phyloP scores from a whole-genome alignment of 345 rosid species.

The Sapria himalayana region DNA sequence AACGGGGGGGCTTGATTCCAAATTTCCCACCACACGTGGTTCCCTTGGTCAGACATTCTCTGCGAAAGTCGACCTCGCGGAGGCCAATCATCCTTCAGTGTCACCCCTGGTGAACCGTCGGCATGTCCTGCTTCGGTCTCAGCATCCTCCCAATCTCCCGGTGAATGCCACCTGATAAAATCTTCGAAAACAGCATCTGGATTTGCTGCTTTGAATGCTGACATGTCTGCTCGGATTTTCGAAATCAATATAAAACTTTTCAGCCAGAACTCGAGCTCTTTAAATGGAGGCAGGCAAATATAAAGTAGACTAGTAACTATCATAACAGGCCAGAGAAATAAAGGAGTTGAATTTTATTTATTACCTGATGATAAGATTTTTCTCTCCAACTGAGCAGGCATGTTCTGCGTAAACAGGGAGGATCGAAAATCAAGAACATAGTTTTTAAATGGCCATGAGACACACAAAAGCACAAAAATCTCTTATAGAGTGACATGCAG shows the following conservation, averaged over 20 bases:
- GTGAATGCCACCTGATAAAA: conserved; percentile 98
- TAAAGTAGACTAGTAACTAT: not conserved
- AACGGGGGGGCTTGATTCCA: conserved; percentile 74
- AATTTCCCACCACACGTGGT: conserved; percentile 68
- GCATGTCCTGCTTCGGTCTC: conserved; percentile 22
- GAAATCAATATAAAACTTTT: too few relatives aligned
- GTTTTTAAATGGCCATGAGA: too few relatives aligned
- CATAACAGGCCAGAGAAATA: not conserved
- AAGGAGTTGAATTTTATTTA: conserved; percentile 5
- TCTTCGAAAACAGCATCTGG: conserved; percentile 86
- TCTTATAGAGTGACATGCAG: too few relatives aligned
- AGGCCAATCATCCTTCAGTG: conserved; percentile 48
- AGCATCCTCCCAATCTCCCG: conserved; percentile 71
- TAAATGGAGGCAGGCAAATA: not conserved
- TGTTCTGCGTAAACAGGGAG: conserved; percentile 40
- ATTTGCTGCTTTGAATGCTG: conserved; percentile 98
- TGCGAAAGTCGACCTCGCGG: conserved; percentile 76
- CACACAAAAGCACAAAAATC: too few relatives aligned
- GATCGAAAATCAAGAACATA: too few relatives aligned
- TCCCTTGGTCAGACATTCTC: conserved; percentile 84
- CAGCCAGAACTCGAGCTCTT: not conserved
- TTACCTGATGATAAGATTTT: conserved; percentile 67
- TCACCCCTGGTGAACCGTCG: conserved; percentile 11
- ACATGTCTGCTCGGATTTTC: conserved; percentile 47
- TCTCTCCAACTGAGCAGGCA: conserved; percentile 91